Evolutionary conservation across 192 early-diverging fungal species (phyloP), one percentile per base, ranked within the genome.

Genomic region (Coemansia sp.): DNA sequence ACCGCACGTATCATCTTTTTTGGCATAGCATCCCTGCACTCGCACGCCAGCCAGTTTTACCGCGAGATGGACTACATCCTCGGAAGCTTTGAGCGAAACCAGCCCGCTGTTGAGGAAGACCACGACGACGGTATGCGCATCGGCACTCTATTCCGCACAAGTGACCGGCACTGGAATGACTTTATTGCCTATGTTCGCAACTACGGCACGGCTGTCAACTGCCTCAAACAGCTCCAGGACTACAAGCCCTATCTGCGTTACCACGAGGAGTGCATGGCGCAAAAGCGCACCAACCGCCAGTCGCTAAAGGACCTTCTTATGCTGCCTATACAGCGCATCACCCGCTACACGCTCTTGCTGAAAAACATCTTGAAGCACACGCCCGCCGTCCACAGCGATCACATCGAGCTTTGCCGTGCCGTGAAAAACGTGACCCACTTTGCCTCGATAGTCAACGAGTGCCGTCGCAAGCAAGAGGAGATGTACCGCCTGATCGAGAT

Each of bases 281-380:
- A 77, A 36, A 76, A 77, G 59, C 80, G 75, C 67, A 83, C 80
- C 2, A 83, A 74, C 64, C 74, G 80, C 24, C 80, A 83, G 64
- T 77, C 75, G 47, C 74, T 83, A 19, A 76, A 74, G 39, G 80
- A 83, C 37, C 62, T 83, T 20, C 60, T 83, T 36, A 83, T 83
- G 80, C 65, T 77, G 19, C 80, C 80, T 3, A 77, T 83, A 20
- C 80, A 83, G 71, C 80, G 80, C 31, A 77, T 83, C 25, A 83
- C 75, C 15, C 61, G 80, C 47, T 83, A 83, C 68, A 77, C 80
- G 54, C 80, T 83, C 39, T 39, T 83, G 74, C 65, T 83, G 31
- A 76, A 77, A 17, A 77, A 76, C 62, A 53, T 83, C 6, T 56
- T 83, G 32, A 83, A 83, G 65, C 74, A 83, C 46, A 83, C 80